Evolutionary conservation across 2,329 filamentous ascomycete species (phyloP).

Genomic region (Neoscytalidium dimidiatum): DNA sequence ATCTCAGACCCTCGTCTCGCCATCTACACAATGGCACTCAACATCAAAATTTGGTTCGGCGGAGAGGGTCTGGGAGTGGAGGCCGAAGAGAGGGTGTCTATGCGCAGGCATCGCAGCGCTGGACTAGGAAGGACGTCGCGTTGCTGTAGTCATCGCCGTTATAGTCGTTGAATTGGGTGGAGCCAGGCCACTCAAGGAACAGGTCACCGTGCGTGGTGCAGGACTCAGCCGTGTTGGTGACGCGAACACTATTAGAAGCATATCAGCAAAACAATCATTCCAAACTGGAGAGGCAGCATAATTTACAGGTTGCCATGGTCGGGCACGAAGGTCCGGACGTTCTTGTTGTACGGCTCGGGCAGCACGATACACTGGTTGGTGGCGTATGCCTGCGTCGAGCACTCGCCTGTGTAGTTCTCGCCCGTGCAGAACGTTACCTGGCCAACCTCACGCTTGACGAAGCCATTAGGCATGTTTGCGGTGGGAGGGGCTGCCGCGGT

Average conservation of each 20-base stretch:
- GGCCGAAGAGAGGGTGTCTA: neutral
- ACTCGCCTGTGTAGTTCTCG: constrained; percentile 14
- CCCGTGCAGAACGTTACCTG: constrained; percentile 14
- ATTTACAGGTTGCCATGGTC: constrained; percentile 3
- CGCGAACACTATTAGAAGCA: neutral
- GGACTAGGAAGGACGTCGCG: constrained; percentile 12
- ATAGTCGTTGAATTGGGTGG: constrained; percentile 1
- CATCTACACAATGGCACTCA: neutral
- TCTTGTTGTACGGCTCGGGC: constrained; percentile 6
- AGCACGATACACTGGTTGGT: constrained; percentile 15
- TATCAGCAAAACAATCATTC: neutral
- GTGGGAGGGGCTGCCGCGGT: constrained; percentile 6
- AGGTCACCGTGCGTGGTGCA: constrained; percentile 20
- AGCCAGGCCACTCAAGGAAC: constrained; percentile 17
- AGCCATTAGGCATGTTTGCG: constrained; percentile 1
- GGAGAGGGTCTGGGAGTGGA: neutral
- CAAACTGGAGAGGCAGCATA: neutral
- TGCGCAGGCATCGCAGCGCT: constrained; percentile 9
- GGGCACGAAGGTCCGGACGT: constrained; percentile 13
- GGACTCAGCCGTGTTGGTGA: constrained; percentile 7
- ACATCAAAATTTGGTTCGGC: neutral
- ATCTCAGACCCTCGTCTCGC: neutral
- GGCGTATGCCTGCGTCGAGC: neutral
- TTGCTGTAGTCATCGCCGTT: constrained; percentile 17
- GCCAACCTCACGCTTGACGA: constrained; percentile 15